Base-by-base conservation (phyloP, 352 stramenopile genomes). In the Plasmopara halstedii region DNA sequence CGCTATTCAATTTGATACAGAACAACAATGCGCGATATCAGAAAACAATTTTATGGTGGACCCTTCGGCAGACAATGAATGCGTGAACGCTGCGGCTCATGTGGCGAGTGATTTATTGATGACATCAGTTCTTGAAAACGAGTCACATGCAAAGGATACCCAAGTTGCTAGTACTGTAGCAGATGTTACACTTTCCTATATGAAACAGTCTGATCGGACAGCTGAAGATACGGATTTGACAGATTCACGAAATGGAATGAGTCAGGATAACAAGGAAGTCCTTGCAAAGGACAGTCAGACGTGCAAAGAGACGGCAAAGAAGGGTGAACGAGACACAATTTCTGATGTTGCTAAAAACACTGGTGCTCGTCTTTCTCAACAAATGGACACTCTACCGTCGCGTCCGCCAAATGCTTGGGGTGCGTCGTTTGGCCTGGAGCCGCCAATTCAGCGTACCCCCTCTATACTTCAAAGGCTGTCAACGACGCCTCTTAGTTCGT, bases 401-500 rank as follows among this genome's bases (percentile, higher is more conserved):
- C 50, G 50, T 14, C 43, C 47, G 11, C 35, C 46, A 27, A 64
- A 70, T 41, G 23, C 65, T 13, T 83, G 71, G 71, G 71, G 71
- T 35, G 56, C 68, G 2, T 76, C 65, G 13, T 83, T 83, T 52
- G 71, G 71, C 10, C 33, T 73, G 35, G 45, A 33, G 7, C 38
- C 31, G 20, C 42, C 56, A 32, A 17, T 18, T 43, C 20, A 14
- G 4, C n/a, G 7, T 18, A 15, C 43, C 8, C 25, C 33, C 0
- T 34, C 45, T n/a, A n/a, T 36, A 8, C 26, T 45, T 0, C 32
- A 22, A 42, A 56, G 42, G 23, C 20, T 56, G 53, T 51, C 41
- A 26, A 67, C 58, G 15, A 74, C 61, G 15, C 72, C 72, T 4
- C 44, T 84, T n/a, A 84, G 67, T 29, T 81, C 72, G 1, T 84